Conservation (phyloP, 345 rosid genomes). For the Syzygium aromaticum region DNA sequence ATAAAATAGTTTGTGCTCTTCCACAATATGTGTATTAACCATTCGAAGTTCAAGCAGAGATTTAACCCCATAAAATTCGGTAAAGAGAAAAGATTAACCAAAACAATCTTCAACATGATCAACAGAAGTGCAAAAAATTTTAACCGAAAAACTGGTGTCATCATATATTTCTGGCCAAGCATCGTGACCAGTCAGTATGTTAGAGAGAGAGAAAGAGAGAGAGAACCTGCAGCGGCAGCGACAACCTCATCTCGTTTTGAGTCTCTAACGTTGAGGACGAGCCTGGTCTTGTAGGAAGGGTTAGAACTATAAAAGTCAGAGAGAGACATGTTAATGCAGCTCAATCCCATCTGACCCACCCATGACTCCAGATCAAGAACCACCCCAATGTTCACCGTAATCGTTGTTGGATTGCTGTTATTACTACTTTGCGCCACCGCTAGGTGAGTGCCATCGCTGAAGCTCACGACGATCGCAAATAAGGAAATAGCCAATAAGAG, state of each 20-base stretch:
- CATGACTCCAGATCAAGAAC: background rate
- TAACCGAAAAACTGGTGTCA: background rate
- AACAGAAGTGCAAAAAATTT: background rate
- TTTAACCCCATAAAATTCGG: too few relatives aligned
- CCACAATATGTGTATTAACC: too few relatives aligned
- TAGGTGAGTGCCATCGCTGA: too few relatives aligned
- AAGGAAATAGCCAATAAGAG: too few relatives aligned
- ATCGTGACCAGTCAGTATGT: background rate
- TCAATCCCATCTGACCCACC: background rate
- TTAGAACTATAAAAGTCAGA: background rate
- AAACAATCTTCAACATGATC: too few relatives aligned
- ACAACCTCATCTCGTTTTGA: too few relatives aligned
- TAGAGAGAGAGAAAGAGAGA: background rate
- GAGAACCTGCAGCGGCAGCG: background rate
- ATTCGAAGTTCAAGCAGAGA: too few relatives aligned
- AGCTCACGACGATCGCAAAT: too few relatives aligned
- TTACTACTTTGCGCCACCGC: too few relatives aligned
- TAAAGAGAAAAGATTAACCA: too few relatives aligned
- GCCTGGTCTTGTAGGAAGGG: background rate
- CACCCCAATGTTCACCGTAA: background rate
- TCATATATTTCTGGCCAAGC: background rate
- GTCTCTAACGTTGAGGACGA: too few relatives aligned
- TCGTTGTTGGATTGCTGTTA: background rate
- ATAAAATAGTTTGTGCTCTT: too few relatives aligned
- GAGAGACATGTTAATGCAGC: background rate